A percentile compares a stretch with the other conserved stretches of the same genome.
Conservation (phyloP, 108 stramenopile genomes). For the Cyclotella distinguenda region DNA sequence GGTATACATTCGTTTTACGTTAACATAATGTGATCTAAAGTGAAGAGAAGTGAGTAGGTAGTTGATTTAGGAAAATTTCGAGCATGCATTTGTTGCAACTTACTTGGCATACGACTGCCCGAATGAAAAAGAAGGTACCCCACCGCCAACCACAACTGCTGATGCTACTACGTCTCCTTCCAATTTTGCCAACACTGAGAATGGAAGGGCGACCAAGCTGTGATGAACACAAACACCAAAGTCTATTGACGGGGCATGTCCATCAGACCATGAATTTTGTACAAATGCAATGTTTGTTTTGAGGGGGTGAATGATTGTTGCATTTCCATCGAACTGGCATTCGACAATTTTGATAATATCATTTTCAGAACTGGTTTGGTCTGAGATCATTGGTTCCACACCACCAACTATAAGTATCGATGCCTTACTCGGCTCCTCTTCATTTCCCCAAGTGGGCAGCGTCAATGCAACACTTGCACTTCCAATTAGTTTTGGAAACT, state of each 20-base stretch:
- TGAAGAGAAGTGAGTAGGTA: neutral
- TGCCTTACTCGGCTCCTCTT: too few relatives aligned
- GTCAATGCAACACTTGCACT: neutral
- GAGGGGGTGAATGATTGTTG: neutral
- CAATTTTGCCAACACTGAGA: neutral
- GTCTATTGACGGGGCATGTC: constrained; percentile 40
- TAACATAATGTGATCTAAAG: constrained; percentile 6
- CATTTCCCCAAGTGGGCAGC: too few relatives aligned
- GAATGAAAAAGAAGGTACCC: constrained; percentile 81
- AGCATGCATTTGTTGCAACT: constrained; percentile 1
- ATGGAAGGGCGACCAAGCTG: constrained; percentile 34
- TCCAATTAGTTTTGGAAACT: neutral
- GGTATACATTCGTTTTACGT: neutral
- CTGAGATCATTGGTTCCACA: neutral
- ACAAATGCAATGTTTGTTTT: neutral
- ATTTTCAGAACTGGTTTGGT: neutral
- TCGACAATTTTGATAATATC: neutral
- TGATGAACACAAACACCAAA: constrained; percentile 67
- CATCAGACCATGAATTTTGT: neutral
- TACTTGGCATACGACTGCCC: constrained; percentile 65
- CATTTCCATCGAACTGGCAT: neutral
- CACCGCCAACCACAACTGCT: constrained; percentile 62
- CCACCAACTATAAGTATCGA: neutral
- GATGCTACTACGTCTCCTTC: constrained; percentile 11
- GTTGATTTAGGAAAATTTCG: too few relatives aligned